Evolutionary conservation across 2,329 filamentous ascomycete species (phyloP).

Genomic region (Beauveria caledonica): DNA sequence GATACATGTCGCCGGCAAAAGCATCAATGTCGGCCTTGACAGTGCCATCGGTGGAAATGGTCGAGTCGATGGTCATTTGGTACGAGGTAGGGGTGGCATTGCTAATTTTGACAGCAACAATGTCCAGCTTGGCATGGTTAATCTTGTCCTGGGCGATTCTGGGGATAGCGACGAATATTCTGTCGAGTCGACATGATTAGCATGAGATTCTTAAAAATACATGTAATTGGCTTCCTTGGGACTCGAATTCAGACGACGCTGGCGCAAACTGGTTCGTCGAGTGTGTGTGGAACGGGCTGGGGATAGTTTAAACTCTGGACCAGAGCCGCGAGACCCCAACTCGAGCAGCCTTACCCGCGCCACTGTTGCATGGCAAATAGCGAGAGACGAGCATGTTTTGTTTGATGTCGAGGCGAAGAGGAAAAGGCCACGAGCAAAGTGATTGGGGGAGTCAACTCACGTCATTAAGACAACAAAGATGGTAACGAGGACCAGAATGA

Average conservation of each 20-base stretch:
- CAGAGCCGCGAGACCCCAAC: background rate
- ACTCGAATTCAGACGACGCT: background rate
- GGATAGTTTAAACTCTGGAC: background rate
- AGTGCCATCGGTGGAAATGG: constrained; percentile 42
- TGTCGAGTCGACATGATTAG: constrained; percentile 19
- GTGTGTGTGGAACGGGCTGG: background rate
- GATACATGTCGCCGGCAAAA: constrained; percentile 47
- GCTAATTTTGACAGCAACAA: constrained; percentile 48
- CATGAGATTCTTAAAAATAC: background rate
- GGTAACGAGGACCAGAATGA: constrained; percentile 40
- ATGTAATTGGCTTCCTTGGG: background rate
- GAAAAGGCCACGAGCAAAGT: background rate
- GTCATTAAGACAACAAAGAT: constrained; percentile 50
- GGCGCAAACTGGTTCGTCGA: background rate
- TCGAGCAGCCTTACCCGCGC: background rate
- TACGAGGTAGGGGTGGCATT: constrained; percentile 37
- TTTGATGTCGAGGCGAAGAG: background rate
- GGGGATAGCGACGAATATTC: constrained; percentile 48
- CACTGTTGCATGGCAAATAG: no score
- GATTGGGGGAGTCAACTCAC: constrained; percentile 36
- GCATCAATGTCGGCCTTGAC: constrained; percentile 43
- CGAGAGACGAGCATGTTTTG: background rate
- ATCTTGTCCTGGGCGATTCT: constrained; percentile 49
- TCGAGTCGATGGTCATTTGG: constrained; percentile 47
- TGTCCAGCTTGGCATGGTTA: constrained; percentile 41